Conservation (phyloP, 192 early-diverging fungal genomes). For the Geranomyces variabilis region DNA sequence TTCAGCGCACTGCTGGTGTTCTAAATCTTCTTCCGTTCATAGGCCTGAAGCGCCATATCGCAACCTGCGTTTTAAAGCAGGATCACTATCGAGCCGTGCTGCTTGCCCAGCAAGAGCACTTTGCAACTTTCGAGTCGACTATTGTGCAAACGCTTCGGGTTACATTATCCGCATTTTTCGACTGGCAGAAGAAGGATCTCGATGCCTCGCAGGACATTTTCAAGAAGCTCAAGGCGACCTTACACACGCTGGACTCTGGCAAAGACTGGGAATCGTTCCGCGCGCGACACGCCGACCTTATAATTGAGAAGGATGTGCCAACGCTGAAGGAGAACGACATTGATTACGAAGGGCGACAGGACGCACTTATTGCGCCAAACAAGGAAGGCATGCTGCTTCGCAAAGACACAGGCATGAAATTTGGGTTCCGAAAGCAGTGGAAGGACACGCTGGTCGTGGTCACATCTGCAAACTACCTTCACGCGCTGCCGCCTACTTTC, state of each 20-base stretch:
- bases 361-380: slow-evolving; percentile 18
- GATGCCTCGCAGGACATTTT: slow-evolving; percentile 24
- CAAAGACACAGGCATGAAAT: slow-evolving; percentile 37
- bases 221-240: slow-evolving; percentile 28
- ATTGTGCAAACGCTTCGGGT: slow-evolving; percentile 50
- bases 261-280: slow-evolving; percentile 46
- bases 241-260: slow-evolving; percentile 43
- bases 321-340: slow-evolving; percentile 19
- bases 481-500: slow-evolving; percentile 37
- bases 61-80: slow-evolving; percentile 41
- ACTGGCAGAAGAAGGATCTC: slow-evolving; percentile 38
- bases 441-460: slow-evolving; percentile 46
- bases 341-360: slow-evolving; percentile 29
- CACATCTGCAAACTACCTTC: slow-evolving; percentile 48
- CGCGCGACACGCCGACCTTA: slow-evolving; percentile 29
- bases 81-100: slow-evolving; percentile 43
- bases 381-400: slow-evolving; percentile 44
- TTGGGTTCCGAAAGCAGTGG: slow-evolving; percentile 42
- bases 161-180: slow-evolving; percentile 46
- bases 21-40: neutral
- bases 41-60: slow-evolving; percentile 50
- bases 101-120: slow-evolving; percentile 45
- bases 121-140: slow-evolving; percentile 50
- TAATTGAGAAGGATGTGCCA: slow-evolving; percentile 17
- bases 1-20: neutral